phyloP scores from a whole-genome alignment of 2,329 filamentous ascomycete genomes.

The Xylariaceae sp. region DNA sequence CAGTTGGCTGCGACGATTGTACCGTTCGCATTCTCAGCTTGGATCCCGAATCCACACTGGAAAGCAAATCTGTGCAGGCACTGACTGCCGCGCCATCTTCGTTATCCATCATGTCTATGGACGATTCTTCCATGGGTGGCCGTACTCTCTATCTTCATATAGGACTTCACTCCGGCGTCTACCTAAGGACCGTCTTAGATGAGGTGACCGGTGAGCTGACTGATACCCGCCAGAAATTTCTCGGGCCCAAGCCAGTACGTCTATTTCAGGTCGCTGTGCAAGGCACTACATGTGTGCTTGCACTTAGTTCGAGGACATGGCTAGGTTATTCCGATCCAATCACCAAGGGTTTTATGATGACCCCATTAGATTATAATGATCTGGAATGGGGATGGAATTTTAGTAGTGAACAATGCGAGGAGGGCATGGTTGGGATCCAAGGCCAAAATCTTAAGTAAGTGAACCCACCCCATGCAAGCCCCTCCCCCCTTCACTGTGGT shows the following conservation, averaged over 20 bases:
- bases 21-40: constrained; percentile 90
- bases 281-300: constrained; percentile 77
- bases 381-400: constrained; percentile 97
- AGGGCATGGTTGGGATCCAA: constrained; percentile 92
- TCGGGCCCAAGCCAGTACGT: constrained; percentile 84
- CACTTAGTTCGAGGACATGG: constrained; percentile 91
- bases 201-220: constrained; percentile 93
- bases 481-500: constrained; percentile 14
- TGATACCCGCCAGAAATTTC: constrained; percentile 88
- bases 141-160: constrained; percentile 93
- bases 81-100: constrained; percentile 85
- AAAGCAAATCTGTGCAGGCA: constrained; percentile 91
- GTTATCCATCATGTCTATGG: constrained; percentile 89
- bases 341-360: constrained; percentile 83
- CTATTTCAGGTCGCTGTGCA: constrained; percentile 89
- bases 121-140: constrained; percentile 83
- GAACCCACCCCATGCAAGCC: constrained; percentile 28
- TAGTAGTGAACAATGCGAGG: constrained; percentile 85
- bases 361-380: constrained; percentile 79
- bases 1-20: constrained; percentile 93
- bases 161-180: constrained; percentile 90
- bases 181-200: constrained; percentile 89
- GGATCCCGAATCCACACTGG: constrained; percentile 82
- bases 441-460: constrained; percentile 78
- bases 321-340: constrained; percentile 87